Evolutionary conservation across 2,329 filamentous ascomycete genomes (phyloP), one percentile per base, ranked within the genome.

Genomic region (Scedosporium boydii): DNA sequence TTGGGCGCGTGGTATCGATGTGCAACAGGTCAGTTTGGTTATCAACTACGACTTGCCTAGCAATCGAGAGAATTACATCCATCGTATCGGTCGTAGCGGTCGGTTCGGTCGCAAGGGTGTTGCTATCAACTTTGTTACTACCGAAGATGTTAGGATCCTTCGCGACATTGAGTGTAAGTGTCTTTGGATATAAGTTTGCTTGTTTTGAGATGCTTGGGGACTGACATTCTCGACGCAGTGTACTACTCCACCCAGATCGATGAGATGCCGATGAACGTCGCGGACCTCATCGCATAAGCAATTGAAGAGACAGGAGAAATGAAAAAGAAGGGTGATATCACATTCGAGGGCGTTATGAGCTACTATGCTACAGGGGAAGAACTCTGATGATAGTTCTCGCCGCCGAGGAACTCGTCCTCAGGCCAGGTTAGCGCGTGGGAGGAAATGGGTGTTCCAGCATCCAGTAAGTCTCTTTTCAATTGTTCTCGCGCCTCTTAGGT

Each of bases 41-140:
- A 99, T 99, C 82, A 99, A 99, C 81, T 99, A 99, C 76, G 95
- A 99, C 74, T 82, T 99, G 64, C 95, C 95, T 3, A 95, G 90
- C 77, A 98, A 99, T 78, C 92, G 95, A 83, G 95, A 99, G 79
- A 99, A 99, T 80, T 99, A 99, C 77, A 98, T 99, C 76, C 95
- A 99, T 81, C 89, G 95, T 69, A 99, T 99, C 70, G 95, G 95
- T 73, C 87, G 95, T 73, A 95, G 91, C 73, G 95, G 95, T 69
- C 87, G 95, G 68, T 99, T 99, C 71, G 95, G 95, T 70, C 87
- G 95, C 71, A 99, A 99, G 82, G 95, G 95, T 83, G 95, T 99
- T 67, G 95, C 95, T 44, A 99, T 99, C 83, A 99, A 99, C 81
- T 99, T 99, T 72, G 95, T 99, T 68, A 99, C 95, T 2, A 96